These are phyloP conservation scores for Trichoderma asperelloides DNA, from an alignment of 495 filamentous ascomycete species.

Conservation along the genomic window DNA sequence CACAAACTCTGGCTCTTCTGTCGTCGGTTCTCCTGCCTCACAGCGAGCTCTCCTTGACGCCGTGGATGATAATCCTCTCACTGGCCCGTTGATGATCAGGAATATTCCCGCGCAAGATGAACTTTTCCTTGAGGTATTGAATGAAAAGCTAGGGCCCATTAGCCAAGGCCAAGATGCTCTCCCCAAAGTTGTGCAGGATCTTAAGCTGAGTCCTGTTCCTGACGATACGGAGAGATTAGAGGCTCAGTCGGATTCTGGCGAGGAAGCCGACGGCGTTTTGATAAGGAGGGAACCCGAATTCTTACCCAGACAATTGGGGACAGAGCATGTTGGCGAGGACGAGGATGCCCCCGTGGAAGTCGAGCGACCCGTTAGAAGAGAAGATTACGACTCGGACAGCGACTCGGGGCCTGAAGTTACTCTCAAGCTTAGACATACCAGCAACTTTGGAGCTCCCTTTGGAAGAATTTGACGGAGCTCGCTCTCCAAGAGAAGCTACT, in stretches of 20 bases:
- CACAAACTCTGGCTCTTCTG: no score
- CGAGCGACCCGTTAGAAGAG: no score
- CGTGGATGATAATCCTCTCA: conserved; percentile 28
- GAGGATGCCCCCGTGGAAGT: not conserved
- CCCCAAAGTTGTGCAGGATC: conserved; percentile 23
- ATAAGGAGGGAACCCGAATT: conserved; percentile 19
- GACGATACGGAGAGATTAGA: not conserved
- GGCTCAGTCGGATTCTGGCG: conserved; percentile 12
- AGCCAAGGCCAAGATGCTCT: conserved; percentile 26
- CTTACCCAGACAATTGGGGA: not conserved
- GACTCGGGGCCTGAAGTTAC: conserved; percentile 39
- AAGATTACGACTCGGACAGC: conserved; percentile 21
- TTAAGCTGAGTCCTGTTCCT: not conserved
- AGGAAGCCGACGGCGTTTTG: conserved; percentile 14
- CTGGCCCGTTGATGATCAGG: conserved; percentile 34
- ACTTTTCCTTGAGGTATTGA: conserved; percentile 33
- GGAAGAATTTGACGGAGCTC: conserved; percentile 14
- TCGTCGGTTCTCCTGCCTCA: no score
- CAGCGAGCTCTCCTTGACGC: conserved; percentile 13
- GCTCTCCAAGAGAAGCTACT: not conserved
- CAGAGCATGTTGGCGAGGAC: conserved; percentile 8
- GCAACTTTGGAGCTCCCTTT: conserved; percentile 49
- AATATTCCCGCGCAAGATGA: conserved; percentile 40
- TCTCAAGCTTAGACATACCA: conserved; percentile 48
- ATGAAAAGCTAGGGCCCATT: conserved; percentile 35